Evolutionary conservation across 352 stramenopile genomes (phyloP).

Genomic region (Halophytophthora batemanensis): DNA sequence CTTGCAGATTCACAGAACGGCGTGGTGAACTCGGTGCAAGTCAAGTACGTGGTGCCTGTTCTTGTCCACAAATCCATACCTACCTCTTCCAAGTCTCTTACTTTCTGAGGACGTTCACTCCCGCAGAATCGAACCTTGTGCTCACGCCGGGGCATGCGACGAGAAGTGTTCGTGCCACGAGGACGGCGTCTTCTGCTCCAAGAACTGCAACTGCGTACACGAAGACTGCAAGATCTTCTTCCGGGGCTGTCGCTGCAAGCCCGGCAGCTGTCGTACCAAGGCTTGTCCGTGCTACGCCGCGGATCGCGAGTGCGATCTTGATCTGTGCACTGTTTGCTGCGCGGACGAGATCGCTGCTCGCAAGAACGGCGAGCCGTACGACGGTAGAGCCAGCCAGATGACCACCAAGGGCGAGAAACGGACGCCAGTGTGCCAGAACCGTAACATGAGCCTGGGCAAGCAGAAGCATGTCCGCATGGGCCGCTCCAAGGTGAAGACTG

Average conservation of each 20-base stretch:
- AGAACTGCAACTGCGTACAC: slow-evolving; percentile 85
- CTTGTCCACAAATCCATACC: neutral
- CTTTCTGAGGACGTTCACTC: neutral
- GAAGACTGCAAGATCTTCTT: slow-evolving; percentile 87
- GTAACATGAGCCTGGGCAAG: slow-evolving; percentile 44
- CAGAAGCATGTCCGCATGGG: slow-evolving; percentile 74
- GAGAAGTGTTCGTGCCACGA: slow-evolving; percentile 86
- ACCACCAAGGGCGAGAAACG: slow-evolving; percentile 20
- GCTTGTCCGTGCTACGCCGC: slow-evolving; percentile 89
- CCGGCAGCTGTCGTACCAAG: slow-evolving; percentile 79
- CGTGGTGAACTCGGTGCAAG: slow-evolving; percentile 42
- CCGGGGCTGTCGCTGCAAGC: slow-evolving; percentile 84
- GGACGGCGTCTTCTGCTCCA: slow-evolving; percentile 89
- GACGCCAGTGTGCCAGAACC: slow-evolving; percentile 63
- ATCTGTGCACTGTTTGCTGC: slow-evolving; percentile 86
- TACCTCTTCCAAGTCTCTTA: neutral
- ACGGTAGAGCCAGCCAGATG: slow-evolving; percentile 5
- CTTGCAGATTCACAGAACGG: slow-evolving; percentile 37
- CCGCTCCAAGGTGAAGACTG: slow-evolving; percentile 70
- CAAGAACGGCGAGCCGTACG: slow-evolving; percentile 17
- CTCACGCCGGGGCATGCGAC: slow-evolving; percentile 84
- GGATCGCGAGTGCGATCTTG: slow-evolving; percentile 91
- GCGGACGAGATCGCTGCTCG: slow-evolving; percentile 36
- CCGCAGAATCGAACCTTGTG: slow-evolving; percentile 78
- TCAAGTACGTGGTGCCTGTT: slow-evolving; percentile 35